These are phyloP conservation scores for Phytophthora pinifolia DNA, from an alignment of 352 stramenopile species.

Conservation along the genomic window DNA sequence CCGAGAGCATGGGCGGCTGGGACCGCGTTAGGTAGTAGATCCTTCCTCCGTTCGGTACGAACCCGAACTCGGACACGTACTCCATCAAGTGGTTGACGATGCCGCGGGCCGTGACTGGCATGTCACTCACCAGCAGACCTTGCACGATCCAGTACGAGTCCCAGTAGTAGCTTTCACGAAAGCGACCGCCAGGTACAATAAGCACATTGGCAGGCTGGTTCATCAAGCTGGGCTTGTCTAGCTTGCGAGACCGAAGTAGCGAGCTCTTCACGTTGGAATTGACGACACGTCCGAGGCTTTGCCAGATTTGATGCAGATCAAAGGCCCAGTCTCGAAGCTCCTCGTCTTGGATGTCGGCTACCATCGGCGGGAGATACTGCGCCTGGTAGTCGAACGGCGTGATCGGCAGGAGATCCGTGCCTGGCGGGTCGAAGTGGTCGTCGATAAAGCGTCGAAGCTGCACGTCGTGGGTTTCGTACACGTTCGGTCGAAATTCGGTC, in stretches of 20 bases:
- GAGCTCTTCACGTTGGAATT: conserved; percentile 56
- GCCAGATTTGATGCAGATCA: conserved; percentile 76
- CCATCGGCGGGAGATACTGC: conserved; percentile 44
- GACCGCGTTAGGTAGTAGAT: conserved; percentile 91
- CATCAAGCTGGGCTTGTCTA: conserved; percentile 32
- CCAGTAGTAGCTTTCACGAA: conserved; percentile 94
- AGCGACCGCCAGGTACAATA: conserved; percentile 89
- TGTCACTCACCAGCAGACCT: conserved; percentile 81
- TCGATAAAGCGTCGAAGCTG: conserved; percentile 68
- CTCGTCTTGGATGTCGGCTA: conserved; percentile 52
- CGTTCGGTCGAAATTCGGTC: conserved; percentile 45
- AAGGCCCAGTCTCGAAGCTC: conserved; percentile 67
- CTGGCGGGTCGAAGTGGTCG: conserved; percentile 80
- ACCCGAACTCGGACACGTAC: conserved; percentile 84
- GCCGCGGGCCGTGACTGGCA: conserved; percentile 72
- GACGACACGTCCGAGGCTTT: conserved; percentile 59
- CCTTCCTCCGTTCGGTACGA: conserved; percentile 89
- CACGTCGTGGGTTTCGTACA: conserved; percentile 30
- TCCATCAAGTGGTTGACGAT: conserved; percentile 89
- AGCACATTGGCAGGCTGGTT: conserved; percentile 58
- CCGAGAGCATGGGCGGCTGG: conserved; percentile 89
- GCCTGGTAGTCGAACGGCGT: conserved; percentile 73
- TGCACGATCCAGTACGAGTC: conserved; percentile 93
- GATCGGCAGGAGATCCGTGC: conserved; percentile 72
- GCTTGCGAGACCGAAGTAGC: conserved; percentile 43